Evolutionary conservation across 1,284 basidiomycete species (phyloP).

Genomic region (Leccinum pachyderme): DNA sequence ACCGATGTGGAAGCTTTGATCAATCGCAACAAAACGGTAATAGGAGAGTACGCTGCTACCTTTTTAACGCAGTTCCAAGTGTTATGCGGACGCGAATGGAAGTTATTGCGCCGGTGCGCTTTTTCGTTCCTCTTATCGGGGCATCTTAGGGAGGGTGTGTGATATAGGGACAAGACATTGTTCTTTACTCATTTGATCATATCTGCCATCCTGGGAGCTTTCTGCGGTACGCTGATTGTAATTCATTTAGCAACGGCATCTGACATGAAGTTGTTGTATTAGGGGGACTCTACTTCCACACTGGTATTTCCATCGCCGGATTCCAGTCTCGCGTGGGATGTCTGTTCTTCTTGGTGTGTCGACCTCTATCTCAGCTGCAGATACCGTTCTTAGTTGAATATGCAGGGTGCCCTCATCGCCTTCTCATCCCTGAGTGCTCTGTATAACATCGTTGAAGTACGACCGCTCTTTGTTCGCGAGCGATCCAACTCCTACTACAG

Average conservation of each 20-base stretch:
- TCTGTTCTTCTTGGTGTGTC: conserved; percentile 80
- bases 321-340: conserved; percentile 92
- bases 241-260: not conserved
- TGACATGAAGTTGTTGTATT: conserved; percentile 8
- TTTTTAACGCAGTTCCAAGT: conserved; percentile 87
- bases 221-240: conserved; percentile 54
- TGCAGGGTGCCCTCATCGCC: conserved; percentile 77
- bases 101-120: conserved; percentile 65
- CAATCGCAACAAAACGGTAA: conserved; percentile 10
- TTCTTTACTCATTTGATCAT: conserved; percentile 76
- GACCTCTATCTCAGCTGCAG: not conserved
- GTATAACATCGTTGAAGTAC: conserved; percentile 79
- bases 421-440: conserved; percentile 87
- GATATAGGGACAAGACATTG: conserved; percentile 70
- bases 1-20: conserved; percentile 25
- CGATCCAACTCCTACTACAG: conserved; percentile 79
- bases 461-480: conserved; percentile 85
- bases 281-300: conserved; percentile 84
- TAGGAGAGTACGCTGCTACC: conserved; percentile 56
- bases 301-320: conserved; percentile 77
- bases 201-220: conserved; percentile 73
- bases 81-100: conserved; percentile 79
- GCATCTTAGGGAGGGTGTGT: not conserved
- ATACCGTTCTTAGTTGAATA: conserved; percentile 2
- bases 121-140: not conserved